Evolutionary conservation across 1,139 yeast species (phyloP), one percentile per base, ranked within the genome.

Genomic region (Pichia sp.): DNA sequence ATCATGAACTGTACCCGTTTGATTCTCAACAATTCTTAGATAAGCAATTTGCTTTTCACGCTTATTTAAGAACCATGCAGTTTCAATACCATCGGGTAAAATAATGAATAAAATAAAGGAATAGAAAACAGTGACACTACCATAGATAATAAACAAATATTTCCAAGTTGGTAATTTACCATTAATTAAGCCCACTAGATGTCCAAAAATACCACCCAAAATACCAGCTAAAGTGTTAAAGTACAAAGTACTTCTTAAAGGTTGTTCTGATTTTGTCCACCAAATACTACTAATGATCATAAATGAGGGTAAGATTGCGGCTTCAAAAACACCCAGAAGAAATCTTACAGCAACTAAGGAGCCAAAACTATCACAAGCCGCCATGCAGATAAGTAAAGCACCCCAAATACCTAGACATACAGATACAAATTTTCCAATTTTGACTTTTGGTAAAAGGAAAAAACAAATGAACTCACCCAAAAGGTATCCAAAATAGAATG

Each of bases 51-150:
- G 45, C 62, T 74, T 76, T 53, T 82, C 86, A 34, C 70, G 67
- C 11, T 70, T 73, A 13, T 67, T 66, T 43, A 80, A 67, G 56
- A 73, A 76, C 72, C 77, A 71, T 4, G 83, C 81, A 34, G 66
- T 61, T n/a, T 76, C 65, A 29, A 82, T 82, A 26, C 69, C 67
- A 57, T 76, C 80, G 2, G 85, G 85, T 39, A 79, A 60, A 45
- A 70, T 68, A 30, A 73, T 51, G 47, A 61, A 52, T 42, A 67
- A 56, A 9, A 59, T 13, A 12, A 42, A 36, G 49, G 57, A 63
- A 58, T 69, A 69, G 59, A 45, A 59, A 44, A 53, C 18, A 36
- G 58, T 45, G 27, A 61, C 54, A 3, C 54, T 47, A 20, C 66
- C 66, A 42, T 57, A 51, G 8, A 55, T 52, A n/a, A 61, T 48